phyloP scores from a whole-genome alignment of 306 rosid species.

The Begonia peltatifolia region DNA sequence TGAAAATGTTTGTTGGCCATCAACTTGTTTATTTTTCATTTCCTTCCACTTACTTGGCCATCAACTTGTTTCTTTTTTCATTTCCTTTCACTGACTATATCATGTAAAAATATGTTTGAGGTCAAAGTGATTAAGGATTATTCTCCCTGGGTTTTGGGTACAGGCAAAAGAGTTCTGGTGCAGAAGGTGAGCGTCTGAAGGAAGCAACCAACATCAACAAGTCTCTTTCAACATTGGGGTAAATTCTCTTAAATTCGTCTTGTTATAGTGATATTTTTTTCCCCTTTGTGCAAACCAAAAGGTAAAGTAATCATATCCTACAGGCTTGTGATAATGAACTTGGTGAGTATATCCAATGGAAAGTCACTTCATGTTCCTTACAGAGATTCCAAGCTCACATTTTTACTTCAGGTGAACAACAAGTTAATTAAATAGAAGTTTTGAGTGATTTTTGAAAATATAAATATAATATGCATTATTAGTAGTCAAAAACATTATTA shows the following conservation, averaged over 20 bases:
- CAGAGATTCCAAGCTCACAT: conserved; percentile 91
- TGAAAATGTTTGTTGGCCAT: no score
- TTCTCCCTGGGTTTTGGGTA: neutral
- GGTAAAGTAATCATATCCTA: neutral
- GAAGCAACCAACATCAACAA: conserved; percentile 97
- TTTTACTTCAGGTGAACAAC: conserved; percentile 77
- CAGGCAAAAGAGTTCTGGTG: conserved; percentile 99
- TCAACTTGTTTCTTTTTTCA: no score
- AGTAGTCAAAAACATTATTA: no score
- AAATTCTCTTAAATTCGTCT: conserved; percentile 3
- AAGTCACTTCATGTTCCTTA: conserved; percentile 94
- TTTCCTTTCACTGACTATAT: neutral
- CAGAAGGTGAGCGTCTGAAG: conserved; percentile 97
- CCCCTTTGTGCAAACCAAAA: no score
- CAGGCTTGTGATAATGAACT: conserved; percentile 98
- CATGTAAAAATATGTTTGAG: no score
- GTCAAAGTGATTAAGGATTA: no score
- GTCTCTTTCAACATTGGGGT: conserved; percentile 98
- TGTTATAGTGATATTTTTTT: no score
- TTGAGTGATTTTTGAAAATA: no score
- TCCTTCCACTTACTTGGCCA: no score
- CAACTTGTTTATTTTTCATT: no score
- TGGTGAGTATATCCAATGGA: conserved; percentile 72
- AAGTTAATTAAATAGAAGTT: neutral
- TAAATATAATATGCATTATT: no score